Percentiles rank a stretch among this genome's conserved stretches.
These are phyloP conservation scores for Fomitopsis pinicola DNA, from an alignment of 1,284 basidiomycete species.

Conservation along the genomic window DNA sequence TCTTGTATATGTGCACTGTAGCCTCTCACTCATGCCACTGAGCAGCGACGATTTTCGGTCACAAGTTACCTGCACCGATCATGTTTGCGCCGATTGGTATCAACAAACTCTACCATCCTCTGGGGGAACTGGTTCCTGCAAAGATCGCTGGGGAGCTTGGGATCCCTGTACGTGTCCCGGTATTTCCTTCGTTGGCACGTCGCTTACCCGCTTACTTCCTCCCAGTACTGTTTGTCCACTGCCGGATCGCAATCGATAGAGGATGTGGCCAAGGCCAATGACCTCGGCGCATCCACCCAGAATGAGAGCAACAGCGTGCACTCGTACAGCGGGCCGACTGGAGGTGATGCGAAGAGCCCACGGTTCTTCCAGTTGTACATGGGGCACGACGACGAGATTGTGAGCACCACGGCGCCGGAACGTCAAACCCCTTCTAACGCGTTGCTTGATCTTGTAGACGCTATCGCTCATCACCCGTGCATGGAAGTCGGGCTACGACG, in stretches of 20 bases:
- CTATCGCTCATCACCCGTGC: constrained; percentile 44
- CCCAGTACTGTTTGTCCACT: constrained; percentile 51
- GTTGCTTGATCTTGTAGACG: constrained; percentile 24
- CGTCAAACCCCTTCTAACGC: not conserved
- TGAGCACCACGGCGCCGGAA: constrained; percentile 10
- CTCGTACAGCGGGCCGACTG: constrained; percentile 29
- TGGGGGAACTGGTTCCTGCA: constrained; percentile 51
- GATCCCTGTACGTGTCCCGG: constrained; percentile 33
- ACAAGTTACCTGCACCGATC: constrained; percentile 49
- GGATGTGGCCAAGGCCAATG: constrained; percentile 47
- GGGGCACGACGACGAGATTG: constrained; percentile 52
- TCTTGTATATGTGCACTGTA: not conserved
- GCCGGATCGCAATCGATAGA: constrained; percentile 51
- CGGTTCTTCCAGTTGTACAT: constrained; percentile 62
- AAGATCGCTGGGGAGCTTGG: constrained; percentile 52
- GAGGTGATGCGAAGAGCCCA: constrained; percentile 36
- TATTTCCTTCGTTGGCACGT: not conserved
- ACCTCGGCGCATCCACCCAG: constrained; percentile 31
- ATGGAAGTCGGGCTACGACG: constrained; percentile 45
- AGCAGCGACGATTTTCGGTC: constrained; percentile 50
- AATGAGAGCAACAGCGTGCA: constrained; percentile 38
- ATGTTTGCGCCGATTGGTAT: constrained; percentile 57
- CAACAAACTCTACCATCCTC: constrained; percentile 49
- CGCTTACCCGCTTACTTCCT: not conserved
- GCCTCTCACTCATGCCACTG: not conserved